These are phyloP conservation scores for Juglanconis oblonga DNA, from an alignment of 2,329 filamentous ascomycete species.

Conservation along the genomic window DNA sequence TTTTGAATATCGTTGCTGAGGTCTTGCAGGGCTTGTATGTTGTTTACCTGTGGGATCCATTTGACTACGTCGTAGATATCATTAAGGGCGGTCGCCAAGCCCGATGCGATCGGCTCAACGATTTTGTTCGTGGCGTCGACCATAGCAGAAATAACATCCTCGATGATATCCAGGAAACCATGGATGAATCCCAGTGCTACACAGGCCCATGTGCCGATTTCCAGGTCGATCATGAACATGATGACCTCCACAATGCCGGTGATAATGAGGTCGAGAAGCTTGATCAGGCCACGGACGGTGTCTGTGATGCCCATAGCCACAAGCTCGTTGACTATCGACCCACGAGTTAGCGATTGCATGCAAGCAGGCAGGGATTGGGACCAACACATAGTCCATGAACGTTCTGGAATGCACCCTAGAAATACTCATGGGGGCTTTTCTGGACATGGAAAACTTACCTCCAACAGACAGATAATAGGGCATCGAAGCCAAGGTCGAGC, in stretches of 20 bases:
- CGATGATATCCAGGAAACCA: conserved; percentile 66
- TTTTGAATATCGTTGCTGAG: conserved; percentile 41
- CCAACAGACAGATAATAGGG: conserved; percentile 89
- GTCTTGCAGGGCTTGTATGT: too few relatives aligned
- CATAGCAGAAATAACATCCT: conserved; percentile 30
- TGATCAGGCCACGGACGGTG: conserved; percentile 75
- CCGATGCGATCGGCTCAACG: too few relatives aligned
- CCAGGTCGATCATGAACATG: conserved; percentile 87
- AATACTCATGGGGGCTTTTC: neutral
- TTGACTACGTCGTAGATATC: too few relatives aligned
- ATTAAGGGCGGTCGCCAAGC: too few relatives aligned
- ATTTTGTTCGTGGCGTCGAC: too few relatives aligned
- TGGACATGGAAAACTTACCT: neutral
- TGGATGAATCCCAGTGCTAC: conserved; percentile 80
- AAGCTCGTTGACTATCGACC: conserved; percentile 67
- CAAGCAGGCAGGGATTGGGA: neutral
- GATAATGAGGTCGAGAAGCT: conserved; percentile 73
- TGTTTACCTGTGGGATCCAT: too few relatives aligned
- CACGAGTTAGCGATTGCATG: neutral
- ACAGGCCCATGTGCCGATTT: conserved; percentile 87
- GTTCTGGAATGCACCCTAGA: too few relatives aligned
- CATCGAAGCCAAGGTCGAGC: conserved; percentile 96
- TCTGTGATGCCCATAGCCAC: conserved; percentile 77
- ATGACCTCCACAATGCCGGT: conserved; percentile 84
- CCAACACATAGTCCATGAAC: too few relatives aligned